Base-by-base conservation (phyloP, 2,329 filamentous ascomycete genomes). In the Aureobasidium lini region DNA sequence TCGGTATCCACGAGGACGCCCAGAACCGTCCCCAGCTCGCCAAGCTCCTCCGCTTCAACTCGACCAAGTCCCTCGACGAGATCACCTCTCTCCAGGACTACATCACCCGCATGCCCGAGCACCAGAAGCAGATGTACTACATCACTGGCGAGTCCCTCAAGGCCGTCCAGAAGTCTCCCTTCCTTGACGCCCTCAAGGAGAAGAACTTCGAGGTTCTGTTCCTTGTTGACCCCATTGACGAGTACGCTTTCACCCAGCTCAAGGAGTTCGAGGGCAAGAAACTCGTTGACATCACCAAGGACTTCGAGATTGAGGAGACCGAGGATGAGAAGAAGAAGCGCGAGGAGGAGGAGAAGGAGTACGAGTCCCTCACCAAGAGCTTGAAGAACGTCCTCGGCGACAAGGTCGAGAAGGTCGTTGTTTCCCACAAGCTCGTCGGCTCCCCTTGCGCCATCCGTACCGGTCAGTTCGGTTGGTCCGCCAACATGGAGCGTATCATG, bases 401-500 rank as follows among this genome's bases (percentile, higher is more conserved):
- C 77, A 95, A 95, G 85, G 94, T 99, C 67, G 94, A 99, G 90
- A 99, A 99, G 88, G 94, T 99, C 42, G 92, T 99, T 65, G 93
- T 99, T 76, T 93, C 87, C 68, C 90, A 97, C 89, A 97, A 97
- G 88, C 87, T 99, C 62, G 85, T 89, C 69, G 89, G 88, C 74
- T 85, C 94, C 66, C 94, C 94, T 73, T 97, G 94, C 79, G 94
- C 94, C 76, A 97, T 99, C 84, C 93, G 94, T 78, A 99, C 94
- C 69, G 94, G 94, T 73, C 94, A 97, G 81, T 99, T 99, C 78
- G 94, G 94, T 80, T 99, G 94, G 94, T 97, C 93, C 61, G 94
- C 94, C 75, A 99, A 99, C 86, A 99, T 99, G 94, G 94, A 99
- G 86, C 94, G 94, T 84, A 99, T 99, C 87, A 99, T 99, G 94